phyloP scores from a whole-genome alignment of 164 flowering plant species.

The Vitis riparia region DNA sequence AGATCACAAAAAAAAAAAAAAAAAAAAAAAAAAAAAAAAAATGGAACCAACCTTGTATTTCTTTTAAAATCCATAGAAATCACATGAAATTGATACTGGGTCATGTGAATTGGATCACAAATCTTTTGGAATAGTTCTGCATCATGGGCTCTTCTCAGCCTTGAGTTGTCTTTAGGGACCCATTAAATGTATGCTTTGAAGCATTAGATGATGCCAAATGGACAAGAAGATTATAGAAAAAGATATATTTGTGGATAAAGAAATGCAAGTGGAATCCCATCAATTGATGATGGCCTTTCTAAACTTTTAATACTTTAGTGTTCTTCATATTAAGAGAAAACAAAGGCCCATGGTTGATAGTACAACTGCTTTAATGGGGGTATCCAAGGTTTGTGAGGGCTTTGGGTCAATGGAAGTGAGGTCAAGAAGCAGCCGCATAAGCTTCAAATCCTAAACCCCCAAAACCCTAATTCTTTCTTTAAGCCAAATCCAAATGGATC shows the following conservation, averaged over 20 bases:
- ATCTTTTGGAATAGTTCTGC: no score
- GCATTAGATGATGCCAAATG: constrained; percentile 3
- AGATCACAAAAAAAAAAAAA: no score
- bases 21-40: no score
- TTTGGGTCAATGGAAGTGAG: background rate
- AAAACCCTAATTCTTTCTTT: background rate
- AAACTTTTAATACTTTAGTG: constrained; percentile 17
- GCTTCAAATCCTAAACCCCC: background rate
- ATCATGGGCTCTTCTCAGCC: no score
- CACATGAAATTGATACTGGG: no score
- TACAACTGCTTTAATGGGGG: constrained; percentile 13
- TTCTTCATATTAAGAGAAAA: constrained; percentile 15
- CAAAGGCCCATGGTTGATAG: background rate
- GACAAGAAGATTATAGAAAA: background rate
- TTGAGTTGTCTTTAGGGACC: no score
- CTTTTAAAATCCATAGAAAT: no score
- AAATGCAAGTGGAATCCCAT: constrained; percentile 13
- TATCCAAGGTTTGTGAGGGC: constrained; percentile 14
- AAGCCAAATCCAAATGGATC: constrained; percentile 15
- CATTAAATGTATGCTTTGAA: background rate
- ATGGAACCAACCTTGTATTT: no score
- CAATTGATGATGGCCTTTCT: constrained; percentile 9
- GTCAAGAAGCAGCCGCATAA: background rate
- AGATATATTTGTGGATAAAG: background rate
- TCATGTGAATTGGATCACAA: no score